These are phyloP conservation scores for Trypanosoma theileri DNA, from an alignment of 208 protist genomes.

Conservation along the genomic window DNA sequence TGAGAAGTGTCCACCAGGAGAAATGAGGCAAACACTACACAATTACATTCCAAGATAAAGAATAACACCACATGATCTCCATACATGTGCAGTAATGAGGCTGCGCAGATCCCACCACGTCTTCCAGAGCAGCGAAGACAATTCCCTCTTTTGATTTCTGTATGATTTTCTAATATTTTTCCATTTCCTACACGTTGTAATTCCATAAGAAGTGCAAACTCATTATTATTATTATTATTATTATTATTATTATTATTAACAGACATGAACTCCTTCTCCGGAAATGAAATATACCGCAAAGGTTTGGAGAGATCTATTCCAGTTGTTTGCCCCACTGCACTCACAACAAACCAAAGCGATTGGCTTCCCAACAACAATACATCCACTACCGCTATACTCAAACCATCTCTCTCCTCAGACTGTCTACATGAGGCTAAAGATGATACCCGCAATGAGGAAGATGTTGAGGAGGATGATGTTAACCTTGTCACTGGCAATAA, in stretches of 20 bases:
- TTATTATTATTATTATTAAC: not conserved
- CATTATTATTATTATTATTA: not conserved
- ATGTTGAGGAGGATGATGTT: not conserved
- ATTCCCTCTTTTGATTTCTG: not conserved
- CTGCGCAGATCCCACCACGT: slow-evolving; percentile 19
- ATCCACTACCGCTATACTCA: slow-evolving; percentile 6
- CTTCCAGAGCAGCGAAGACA: not conserved
- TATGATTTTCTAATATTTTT: not conserved
- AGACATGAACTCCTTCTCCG: not conserved
- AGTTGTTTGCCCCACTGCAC: not conserved
- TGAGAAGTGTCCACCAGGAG: not conserved
- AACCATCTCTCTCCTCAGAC: not conserved
- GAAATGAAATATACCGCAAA: slow-evolving; percentile 2
- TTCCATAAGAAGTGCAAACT: slow-evolving; percentile 17
- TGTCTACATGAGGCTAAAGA: no score
- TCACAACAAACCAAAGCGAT: slow-evolving; percentile 13
- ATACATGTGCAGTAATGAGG: slow-evolving; percentile 7
- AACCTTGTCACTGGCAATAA: slow-evolving; percentile 6
- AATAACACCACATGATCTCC: slow-evolving; percentile 21
- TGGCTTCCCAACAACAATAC: slow-evolving; percentile 16
- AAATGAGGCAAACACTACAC: slow-evolving; percentile 26
- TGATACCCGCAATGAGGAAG: not conserved
- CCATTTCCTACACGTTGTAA: slow-evolving; percentile 15
- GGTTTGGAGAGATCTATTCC: not conserved
- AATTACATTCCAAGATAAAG: slow-evolving; percentile 31